These are phyloP conservation scores for Tolypocladium ophioglossoides DNA, from an alignment of 2,329 filamentous ascomycete species.

Conservation along the genomic window DNA sequence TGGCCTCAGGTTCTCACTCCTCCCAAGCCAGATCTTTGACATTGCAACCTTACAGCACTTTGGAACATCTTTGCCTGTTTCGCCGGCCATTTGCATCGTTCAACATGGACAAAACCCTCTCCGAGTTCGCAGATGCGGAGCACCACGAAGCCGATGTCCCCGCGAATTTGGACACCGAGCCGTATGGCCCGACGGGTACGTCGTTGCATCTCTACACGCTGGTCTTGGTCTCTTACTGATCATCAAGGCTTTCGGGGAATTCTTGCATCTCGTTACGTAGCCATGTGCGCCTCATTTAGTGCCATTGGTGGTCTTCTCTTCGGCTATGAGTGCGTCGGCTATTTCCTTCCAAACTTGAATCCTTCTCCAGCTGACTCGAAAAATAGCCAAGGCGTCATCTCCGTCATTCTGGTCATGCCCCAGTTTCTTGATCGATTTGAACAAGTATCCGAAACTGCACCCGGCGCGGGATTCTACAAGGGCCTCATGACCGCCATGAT, in stretches of 20 bases:
- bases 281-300: constrained; percentile 20
- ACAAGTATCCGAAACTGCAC: constrained; percentile 18
- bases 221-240: background rate
- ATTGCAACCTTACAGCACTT: too few species aligned
- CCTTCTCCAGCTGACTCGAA: background rate
- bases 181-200: constrained; percentile 14
- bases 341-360: background rate
- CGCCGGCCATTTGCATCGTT: background rate
- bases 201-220: background rate
- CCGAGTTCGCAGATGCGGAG: constrained; percentile 8
- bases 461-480: constrained; percentile 25
- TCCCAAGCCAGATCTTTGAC: too few species aligned
- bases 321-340: constrained; percentile 13
- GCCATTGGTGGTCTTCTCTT: constrained; percentile 30
- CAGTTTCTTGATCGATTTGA: constrained; percentile 20
- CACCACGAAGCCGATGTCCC: constrained; percentile 10
- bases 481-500: constrained; percentile 40
- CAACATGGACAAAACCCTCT: constrained; percentile 6
- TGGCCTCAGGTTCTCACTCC: too few species aligned
- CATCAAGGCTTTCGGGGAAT: constrained; percentile 19
- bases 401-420: constrained; percentile 25
- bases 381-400: constrained; percentile 27
- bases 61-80: background rate
- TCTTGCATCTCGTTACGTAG: constrained; percentile 19
- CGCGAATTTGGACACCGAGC: constrained; percentile 8